Evolutionary conservation across 371 early-diverging fungal species (phyloP).

Genomic region (Chytridium lagenaria): DNA sequence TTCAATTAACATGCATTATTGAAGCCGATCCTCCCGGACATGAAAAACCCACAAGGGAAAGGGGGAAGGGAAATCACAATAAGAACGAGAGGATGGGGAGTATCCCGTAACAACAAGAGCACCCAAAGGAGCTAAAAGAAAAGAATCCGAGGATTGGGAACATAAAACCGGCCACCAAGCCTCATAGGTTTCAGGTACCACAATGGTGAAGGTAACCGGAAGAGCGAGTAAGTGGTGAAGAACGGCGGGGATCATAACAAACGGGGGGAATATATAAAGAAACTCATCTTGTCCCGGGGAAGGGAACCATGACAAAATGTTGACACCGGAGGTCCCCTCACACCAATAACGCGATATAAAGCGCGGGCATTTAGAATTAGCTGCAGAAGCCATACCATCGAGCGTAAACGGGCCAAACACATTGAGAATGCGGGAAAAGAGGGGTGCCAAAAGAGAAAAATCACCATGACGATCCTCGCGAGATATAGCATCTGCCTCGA

Average conservation of each 20-base stretch:
- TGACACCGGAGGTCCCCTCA: background rate
- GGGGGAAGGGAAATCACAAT: background rate
- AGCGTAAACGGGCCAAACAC: background rate
- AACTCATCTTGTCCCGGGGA: background rate
- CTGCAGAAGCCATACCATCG: slow-evolving; percentile 18
- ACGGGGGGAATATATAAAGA: slow-evolving; percentile 19
- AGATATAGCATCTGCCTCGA: background rate
- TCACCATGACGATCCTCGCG: background rate
- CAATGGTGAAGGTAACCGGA: background rate
- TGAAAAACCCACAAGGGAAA: background rate
- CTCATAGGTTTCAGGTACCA: background rate
- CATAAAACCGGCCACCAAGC: slow-evolving; percentile 21
- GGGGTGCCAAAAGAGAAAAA: background rate
- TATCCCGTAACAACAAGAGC: background rate
- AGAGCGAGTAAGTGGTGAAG: slow-evolving; percentile 3
- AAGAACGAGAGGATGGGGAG: background rate
- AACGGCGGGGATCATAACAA: slow-evolving; percentile 1
- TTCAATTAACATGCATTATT: background rate
- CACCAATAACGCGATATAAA: slow-evolving; percentile 5
- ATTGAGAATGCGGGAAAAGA: background rate
- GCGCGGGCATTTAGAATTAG: slow-evolving; percentile 13
- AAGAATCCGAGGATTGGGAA: background rate
- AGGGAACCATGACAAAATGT: background rate
- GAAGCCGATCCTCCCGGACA: background rate
- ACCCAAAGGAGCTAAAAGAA: background rate